Evolutionary conservation across 306 rosid genomes (phyloP), one percentile per base, ranked within the genome.

Genomic region (Purshia tridentata): DNA sequence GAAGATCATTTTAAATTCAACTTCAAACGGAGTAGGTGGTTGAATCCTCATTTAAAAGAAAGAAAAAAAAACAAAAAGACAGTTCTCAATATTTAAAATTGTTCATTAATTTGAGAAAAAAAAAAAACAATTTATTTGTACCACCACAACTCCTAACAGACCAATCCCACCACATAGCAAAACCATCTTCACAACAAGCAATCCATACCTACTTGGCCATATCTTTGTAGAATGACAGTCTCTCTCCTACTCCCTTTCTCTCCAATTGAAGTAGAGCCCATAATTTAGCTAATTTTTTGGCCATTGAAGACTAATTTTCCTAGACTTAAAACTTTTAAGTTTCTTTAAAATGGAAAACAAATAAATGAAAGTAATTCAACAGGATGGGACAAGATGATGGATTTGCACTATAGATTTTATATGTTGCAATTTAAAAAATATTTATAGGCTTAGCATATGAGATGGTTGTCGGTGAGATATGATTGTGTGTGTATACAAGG

Each of bases 391-490:
- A 22, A 56, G 62, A 13, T 20, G 6, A 10, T 58, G n/a, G 64
- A 29, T 29, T 29, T 3, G 35, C 35, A 29, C 35, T 29, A n/a
- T 29, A 29, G 35, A 29, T 29, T 29, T 29, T 29, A 29, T 29
- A 29, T 29, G 35, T 29, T 29, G 35, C 35, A 29, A 29, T n/a
- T n/a, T n/a, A n/a, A n/a, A n/a, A 29, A 29, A 29, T 29, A 29
- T 0, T 29, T 41, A 19, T 41, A 70, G 52, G 41, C 22, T 41
- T 41, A 20, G 23, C 66, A 15, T 20, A 13, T 57, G 56, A 7
- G 56, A 71, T 71, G 14, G 22, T 14, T 55, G 65, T 55, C 75
- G 45, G 75, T 70, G 53, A 54, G 41, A 58, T 23, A 57, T 20
- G 65, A 56, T 56, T 71, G 4, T 56, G 66, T 56, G 23, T 47